Conservation (phyloP, 73 alveolate genomes). For the Paramecium octaurelia region DNA sequence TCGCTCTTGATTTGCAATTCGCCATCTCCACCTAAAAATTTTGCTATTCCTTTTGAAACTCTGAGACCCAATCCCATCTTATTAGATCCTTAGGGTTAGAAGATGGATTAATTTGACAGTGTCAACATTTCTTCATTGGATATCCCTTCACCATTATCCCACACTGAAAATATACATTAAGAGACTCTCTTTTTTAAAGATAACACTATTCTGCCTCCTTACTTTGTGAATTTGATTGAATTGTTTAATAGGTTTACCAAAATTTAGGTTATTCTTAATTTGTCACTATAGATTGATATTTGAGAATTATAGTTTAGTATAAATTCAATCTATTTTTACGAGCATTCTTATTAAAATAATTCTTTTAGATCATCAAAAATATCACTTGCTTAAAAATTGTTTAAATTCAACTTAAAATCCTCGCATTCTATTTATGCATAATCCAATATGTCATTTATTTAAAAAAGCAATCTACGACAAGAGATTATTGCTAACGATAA, state of each 20-base stretch:
- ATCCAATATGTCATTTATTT: constrained; percentile 52
- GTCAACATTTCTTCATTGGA: not conserved
- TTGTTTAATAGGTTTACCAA: constrained; percentile 14
- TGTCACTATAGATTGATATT: not conserved
- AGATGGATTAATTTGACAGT: not conserved
- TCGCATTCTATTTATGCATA: constrained; percentile 41
- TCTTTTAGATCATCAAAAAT: constrained; percentile 7
- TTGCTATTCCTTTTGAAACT: not conserved
- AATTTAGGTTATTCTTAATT: not conserved
- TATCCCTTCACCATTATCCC: constrained; percentile 30
- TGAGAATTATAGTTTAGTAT: not conserved
- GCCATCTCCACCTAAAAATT: constrained; percentile 11
- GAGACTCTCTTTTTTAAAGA: not conserved
- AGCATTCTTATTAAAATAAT: not conserved
- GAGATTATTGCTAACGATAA: constrained; percentile 38
- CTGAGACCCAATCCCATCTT: constrained; percentile 18
- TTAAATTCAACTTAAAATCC: not conserved
- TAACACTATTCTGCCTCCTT: not conserved
- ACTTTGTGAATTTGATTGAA: constrained; percentile 12
- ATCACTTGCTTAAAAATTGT: not conserved
- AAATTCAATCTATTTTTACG: constrained; percentile 1
- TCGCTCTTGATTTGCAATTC: not conserved
- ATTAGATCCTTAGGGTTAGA: not conserved
- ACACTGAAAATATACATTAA: not conserved
- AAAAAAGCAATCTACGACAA: not conserved